phyloP scores from a whole-genome alignment of 768 basidiomycete genomes.

The Tricholoma bakamatsutake region DNA sequence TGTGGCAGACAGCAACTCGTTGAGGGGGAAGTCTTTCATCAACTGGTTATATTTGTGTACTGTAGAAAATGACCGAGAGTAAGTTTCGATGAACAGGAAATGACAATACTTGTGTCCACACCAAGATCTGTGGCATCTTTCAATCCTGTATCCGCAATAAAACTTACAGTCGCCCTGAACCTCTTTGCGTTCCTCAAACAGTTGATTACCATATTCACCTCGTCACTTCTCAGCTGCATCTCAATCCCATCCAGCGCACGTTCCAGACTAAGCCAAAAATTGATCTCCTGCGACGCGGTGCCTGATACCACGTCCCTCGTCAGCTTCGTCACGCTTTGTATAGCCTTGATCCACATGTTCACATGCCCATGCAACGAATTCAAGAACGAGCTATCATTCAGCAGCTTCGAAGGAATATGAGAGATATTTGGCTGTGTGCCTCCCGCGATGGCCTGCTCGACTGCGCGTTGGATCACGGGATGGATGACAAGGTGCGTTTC shows the following conservation, averaged over 20 bases:
- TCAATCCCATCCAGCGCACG: constrained; percentile 92
- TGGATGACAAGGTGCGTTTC: constrained; percentile 93
- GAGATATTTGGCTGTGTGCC: constrained; percentile 68
- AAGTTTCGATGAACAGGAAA: neutral
- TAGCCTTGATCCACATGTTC: constrained; percentile 97
- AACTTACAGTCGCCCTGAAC: constrained; percentile 95
- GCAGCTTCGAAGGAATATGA: constrained; percentile 62
- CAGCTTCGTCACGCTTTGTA: constrained; percentile 95
- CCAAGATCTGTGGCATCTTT: constrained; percentile 90
- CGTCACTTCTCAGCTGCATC: constrained; percentile 83
- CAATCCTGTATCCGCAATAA: constrained; percentile 95
- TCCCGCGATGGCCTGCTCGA: constrained; percentile 60
- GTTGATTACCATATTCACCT: constrained; percentile 90
- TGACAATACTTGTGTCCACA: constrained; percentile 28
- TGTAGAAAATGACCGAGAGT: constrained; percentile 20
- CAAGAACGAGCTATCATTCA: constrained; percentile 87
- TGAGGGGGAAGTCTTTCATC: constrained; percentile 98
- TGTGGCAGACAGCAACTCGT: constrained; percentile 93
- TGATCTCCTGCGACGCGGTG: constrained; percentile 97
- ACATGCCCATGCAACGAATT: constrained; percentile 92
- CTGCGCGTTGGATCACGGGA: constrained; percentile 81
- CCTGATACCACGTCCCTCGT: constrained; percentile 89
- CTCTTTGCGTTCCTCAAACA: constrained; percentile 93
- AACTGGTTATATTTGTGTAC: constrained; percentile 98
- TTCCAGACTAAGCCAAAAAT: constrained; percentile 97